Evolutionary conservation across 75 land plant species (phyloP).

Genomic region (Ceratopteris richardii): DNA sequence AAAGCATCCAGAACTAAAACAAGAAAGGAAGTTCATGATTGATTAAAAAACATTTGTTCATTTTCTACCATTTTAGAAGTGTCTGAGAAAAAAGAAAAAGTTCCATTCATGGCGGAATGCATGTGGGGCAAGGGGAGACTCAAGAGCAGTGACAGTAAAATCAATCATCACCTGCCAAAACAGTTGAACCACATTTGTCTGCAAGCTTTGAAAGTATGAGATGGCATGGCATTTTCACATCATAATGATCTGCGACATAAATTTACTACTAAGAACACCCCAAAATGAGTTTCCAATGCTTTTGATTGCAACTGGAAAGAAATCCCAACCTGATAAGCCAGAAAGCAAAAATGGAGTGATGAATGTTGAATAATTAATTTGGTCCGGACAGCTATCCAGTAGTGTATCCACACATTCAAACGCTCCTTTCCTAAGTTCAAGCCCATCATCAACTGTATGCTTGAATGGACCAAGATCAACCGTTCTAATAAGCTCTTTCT

Average conservation of each 20-base stretch:
- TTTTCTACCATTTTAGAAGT: too few species aligned
- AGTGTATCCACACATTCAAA: constrained; percentile 98
- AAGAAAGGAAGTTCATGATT: neutral
- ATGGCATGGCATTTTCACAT: constrained; percentile 99
- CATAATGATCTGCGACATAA: constrained; percentile 96
- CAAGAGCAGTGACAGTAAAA: neutral
- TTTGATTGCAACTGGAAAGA: neutral
- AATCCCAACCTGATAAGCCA: constrained; percentile 59
- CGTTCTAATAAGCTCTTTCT: constrained; percentile 92
- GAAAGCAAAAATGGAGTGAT: constrained; percentile 77
- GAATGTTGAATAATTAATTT: constrained; percentile 84
- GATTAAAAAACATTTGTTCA: neutral
- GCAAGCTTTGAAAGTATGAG: constrained; percentile 92
- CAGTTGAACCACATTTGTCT: constrained; percentile 87
- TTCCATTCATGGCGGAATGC: too few species aligned
- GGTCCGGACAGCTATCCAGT: constrained; percentile 92
- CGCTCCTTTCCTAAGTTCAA: constrained; percentile 91
- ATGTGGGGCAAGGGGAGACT: too few species aligned
- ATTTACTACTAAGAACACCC: too few species aligned
- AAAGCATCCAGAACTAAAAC: constrained; percentile 76
- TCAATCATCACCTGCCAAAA: constrained; percentile 65
- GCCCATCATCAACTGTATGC: constrained; percentile 96
- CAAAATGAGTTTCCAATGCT: neutral
- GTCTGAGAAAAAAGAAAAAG: too few species aligned
- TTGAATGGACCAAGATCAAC: constrained; percentile 99